Conservation (phyloP, 2,329 filamentous ascomycete species). For the Arthrobotrys sinensis region DNA sequence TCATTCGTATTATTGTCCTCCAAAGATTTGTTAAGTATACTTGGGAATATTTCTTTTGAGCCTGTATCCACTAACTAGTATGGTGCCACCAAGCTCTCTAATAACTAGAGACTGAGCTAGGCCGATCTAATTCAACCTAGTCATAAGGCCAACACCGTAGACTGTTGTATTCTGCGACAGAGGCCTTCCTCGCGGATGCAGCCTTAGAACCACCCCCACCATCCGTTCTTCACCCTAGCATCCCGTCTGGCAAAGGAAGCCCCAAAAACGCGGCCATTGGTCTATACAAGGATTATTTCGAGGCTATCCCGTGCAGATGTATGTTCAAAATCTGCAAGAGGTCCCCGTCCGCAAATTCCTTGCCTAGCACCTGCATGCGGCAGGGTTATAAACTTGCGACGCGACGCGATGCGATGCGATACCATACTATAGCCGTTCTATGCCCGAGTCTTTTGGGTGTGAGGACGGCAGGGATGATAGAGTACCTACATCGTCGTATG, state of each 20-base stretch:
- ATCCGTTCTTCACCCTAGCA: neutral
- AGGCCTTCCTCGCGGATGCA: constrained; percentile 17
- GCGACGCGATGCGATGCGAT: neutral
- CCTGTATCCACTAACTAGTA: no score
- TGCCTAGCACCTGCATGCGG: no score
- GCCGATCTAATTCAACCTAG: neutral
- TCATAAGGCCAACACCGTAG: neutral
- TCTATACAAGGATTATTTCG: constrained; percentile 19
- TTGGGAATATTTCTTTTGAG: no score
- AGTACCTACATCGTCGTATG: neutral
- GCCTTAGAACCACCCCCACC: constrained; percentile 12
- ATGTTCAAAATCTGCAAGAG: constrained; percentile 3
- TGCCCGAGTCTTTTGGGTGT: neutral
- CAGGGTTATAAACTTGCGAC: neutral
- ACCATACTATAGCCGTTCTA: neutral
- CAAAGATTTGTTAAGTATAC: no score
- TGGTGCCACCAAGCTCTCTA: no score
- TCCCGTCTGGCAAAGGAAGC: neutral
- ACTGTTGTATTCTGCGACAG: constrained; percentile 26
- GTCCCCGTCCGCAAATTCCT: neutral
- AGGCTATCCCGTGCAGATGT: constrained; percentile 34
- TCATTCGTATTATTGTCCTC: no score
- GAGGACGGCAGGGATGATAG: neutral
- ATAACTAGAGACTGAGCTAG: no score
- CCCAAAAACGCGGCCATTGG: constrained; percentile 53